These are phyloP conservation scores for Cercospora beticola DNA, from an alignment of 2,329 filamentous ascomycete species.

Conservation along the genomic window DNA sequence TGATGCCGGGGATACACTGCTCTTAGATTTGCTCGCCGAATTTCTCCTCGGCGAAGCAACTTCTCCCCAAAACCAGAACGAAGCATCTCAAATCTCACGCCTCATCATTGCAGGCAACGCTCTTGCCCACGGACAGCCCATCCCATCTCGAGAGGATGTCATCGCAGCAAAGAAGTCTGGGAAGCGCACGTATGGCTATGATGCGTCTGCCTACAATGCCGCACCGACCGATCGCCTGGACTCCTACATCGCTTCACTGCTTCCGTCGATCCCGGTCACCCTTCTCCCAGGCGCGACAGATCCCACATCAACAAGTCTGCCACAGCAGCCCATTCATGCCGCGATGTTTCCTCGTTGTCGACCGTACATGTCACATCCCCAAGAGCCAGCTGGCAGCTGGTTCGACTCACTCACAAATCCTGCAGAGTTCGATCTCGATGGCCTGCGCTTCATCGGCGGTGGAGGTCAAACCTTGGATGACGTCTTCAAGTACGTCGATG, in stretches of 20 bases:
- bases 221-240: slow-evolving; percentile 82
- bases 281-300: slow-evolving; percentile 81
- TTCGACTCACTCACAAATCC: slow-evolving; percentile 91
- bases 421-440: slow-evolving; percentile 86
- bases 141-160: slow-evolving; percentile 49
- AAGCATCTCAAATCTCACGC: slow-evolving; percentile 69
- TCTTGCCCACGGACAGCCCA: slow-evolving; percentile 55
- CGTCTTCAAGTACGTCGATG: slow-evolving; percentile 80
- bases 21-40: slow-evolving; percentile 76
- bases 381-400: slow-evolving; percentile 57
- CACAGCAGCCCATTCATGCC: slow-evolving; percentile 88
- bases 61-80: slow-evolving; percentile 58
- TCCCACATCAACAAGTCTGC: slow-evolving; percentile 83
- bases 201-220: slow-evolving; percentile 82
- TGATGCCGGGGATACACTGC: slow-evolving; percentile 69
- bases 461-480: slow-evolving; percentile 93
- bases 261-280: slow-evolving; percentile 85
- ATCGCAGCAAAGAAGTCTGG: slow-evolving; percentile 48
- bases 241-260: slow-evolving; percentile 73
- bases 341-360: slow-evolving; percentile 83
- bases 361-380: slow-evolving; percentile 58
- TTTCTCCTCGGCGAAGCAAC: slow-evolving; percentile 82
- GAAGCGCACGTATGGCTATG: slow-evolving; percentile 89
- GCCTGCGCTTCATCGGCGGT: slow-evolving; percentile 82
- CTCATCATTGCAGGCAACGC: slow-evolving; percentile 93